Evolutionary conservation across 345 rosid species (phyloP).

Genomic region (Raphanus sativus): DNA sequence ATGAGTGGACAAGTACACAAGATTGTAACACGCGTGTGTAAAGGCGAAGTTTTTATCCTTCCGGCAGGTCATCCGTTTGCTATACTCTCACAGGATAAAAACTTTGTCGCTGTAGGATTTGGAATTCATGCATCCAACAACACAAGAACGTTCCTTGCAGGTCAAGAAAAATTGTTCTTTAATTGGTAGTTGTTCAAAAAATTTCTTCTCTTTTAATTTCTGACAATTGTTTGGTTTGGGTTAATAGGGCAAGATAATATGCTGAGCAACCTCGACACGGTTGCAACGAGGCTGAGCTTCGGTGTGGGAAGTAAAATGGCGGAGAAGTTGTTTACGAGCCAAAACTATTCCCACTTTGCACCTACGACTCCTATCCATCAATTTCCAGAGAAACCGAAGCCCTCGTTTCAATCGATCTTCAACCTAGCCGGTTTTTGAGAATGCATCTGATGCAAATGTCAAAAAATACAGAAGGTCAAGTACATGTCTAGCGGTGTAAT

Average conservation of each 20-base stretch:
- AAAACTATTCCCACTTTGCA: slow-evolving; percentile 32
- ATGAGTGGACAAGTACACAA: slow-evolving; percentile 34
- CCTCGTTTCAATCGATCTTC: slow-evolving; percentile 28
- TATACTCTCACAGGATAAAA: slow-evolving; percentile 24
- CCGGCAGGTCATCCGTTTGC: slow-evolving; percentile 56
- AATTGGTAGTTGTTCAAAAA: background rate
- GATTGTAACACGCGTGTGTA: slow-evolving; percentile 38
- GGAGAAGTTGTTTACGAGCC: slow-evolving; percentile 34
- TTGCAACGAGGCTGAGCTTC: slow-evolving; percentile 24
- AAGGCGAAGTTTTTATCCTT: slow-evolving; percentile 47
- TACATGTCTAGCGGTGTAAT: background rate
- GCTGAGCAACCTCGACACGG: slow-evolving; percentile 22
- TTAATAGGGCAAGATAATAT: slow-evolving; percentile 33
- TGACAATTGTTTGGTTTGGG: background rate
- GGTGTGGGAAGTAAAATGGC: slow-evolving; percentile 24
- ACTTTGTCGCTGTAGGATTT: slow-evolving; percentile 42
- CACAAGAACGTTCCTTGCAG: slow-evolving; percentile 54
- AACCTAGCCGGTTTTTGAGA: slow-evolving; percentile 30
- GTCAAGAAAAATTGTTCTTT: slow-evolving; percentile 13
- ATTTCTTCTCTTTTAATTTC: too few species aligned
- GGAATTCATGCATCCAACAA: slow-evolving; percentile 42
- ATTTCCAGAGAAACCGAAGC: slow-evolving; percentile 7
- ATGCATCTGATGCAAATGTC: background rate
- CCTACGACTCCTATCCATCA: slow-evolving; percentile 19
- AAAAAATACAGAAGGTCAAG: background rate